Base-by-base conservation (phyloP, 441 rosid species). In the Adansonia grandidieri region DNA sequence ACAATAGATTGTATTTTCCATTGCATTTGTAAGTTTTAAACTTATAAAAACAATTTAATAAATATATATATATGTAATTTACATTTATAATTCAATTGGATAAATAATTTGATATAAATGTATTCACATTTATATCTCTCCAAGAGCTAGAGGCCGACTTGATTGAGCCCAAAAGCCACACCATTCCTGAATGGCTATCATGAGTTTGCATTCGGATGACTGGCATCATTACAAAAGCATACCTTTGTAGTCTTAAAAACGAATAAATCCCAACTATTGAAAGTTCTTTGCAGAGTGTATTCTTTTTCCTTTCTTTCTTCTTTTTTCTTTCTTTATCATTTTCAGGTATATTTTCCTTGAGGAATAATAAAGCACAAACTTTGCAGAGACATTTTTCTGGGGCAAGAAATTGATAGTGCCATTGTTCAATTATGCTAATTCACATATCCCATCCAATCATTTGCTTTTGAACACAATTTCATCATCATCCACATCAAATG, bases 401-500 rank as follows among this genome's bases (percentile, higher is more conserved):
- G 44, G 44, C 44, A 40, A 40, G 44, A 40, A 4, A 40, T 40
- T 40, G 44, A 40, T 40, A 1, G 44, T 40, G 44, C 44, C 44
- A 1, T 40, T 56, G 71, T 67, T 53, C 32, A 20, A 47, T 19
- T 19, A 17, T 37, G 48, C 24, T 0, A 28, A 40, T 67, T 54
- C 28, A 77, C 50, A 62, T 54, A 8, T 9, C 13, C 5, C 11
- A 7, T 32, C 65, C 56, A 65, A 56, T 90, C 93, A 93, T 82
- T 90, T 93, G 84, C 92, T 80, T 85, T 85, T 92, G 91, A 92
- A 92, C 53, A 93, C 91, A 61, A 91, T 90, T 80, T 95, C 97
- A 17, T 93, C 97, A 76, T 93, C 98, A 17, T 95, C 99, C 44
- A 95, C 97, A 62, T 95, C 94, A 54, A 91, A 92, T 65, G 98